phyloP scores from a whole-genome alignment of 352 stramenopile species.

The Globisporangium carolinianum region DNA sequence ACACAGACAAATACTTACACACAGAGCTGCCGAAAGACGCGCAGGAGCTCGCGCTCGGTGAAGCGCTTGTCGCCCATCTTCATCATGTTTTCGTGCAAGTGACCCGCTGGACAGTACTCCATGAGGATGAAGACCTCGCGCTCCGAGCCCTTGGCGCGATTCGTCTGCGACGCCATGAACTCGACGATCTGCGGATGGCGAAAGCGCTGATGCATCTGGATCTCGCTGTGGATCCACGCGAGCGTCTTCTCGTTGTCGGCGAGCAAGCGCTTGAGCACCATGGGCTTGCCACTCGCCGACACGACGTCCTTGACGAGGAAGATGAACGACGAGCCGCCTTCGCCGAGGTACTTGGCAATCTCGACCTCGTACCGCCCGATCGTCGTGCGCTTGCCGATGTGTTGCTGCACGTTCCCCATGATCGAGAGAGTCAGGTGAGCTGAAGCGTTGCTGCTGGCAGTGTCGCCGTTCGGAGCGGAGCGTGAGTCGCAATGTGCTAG shows the following conservation, averaged over 20 bases:
- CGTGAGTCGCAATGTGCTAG: no score
- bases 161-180: conserved; percentile 49
- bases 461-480: no score
- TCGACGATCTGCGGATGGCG: conserved; percentile 61
- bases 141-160: conserved; percentile 28
- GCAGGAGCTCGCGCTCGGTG: conserved; percentile 53
- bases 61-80: conserved; percentile 78
- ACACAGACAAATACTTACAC: conserved; percentile 30
- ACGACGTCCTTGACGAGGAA: conserved; percentile 68
- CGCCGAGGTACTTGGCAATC: conserved; percentile 63
- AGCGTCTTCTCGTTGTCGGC: conserved; percentile 61
- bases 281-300: conserved; percentile 21
- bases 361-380: conserved; percentile 64
- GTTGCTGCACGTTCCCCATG: conserved; percentile 77
- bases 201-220: conserved; percentile 68
- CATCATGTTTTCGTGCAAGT: conserved; percentile 91
- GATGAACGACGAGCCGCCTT: conserved; percentile 78
- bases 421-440: background rate
- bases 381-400: conserved; percentile 61
- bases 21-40: conserved; percentile 65
- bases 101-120: conserved; percentile 93
- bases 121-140: conserved; percentile 94
- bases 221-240: conserved; percentile 58
- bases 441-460: background rate
- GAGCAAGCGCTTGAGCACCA: conserved; percentile 73